Percentiles rank a stretch among this genome's conserved stretches.
These are phyloP conservation scores for Debaryomyces maramus DNA, from an alignment of 805 yeast species.

Conservation along the genomic window DNA sequence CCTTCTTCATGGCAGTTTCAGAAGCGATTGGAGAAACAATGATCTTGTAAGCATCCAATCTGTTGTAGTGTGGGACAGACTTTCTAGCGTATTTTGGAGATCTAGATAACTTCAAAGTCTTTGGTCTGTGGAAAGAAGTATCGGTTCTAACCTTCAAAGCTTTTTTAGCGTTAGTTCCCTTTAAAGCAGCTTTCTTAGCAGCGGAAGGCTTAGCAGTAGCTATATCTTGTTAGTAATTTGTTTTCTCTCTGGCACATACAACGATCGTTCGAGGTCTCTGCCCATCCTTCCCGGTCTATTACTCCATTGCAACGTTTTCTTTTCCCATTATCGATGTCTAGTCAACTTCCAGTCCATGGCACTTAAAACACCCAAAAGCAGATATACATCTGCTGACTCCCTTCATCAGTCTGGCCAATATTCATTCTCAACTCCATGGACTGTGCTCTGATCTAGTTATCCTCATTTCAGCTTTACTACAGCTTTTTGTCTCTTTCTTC, in stretches of 20 bases:
- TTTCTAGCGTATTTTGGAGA: conserved; percentile 93
- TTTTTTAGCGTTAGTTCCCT: conserved; percentile 93
- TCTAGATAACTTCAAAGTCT: conserved; percentile 92
- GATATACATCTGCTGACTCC: background rate
- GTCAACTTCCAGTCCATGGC: background rate
- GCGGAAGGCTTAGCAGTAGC: conserved; percentile 81
- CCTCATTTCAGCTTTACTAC: too few relatives aligned
- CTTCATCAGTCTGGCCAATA: too few relatives aligned
- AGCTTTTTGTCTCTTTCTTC: too few relatives aligned
- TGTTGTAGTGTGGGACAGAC: conserved; percentile 96
- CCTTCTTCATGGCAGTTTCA: conserved; percentile 99
- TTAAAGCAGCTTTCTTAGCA: conserved; percentile 98
- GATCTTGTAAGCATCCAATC: conserved; percentile 94
- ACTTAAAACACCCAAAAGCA: background rate
- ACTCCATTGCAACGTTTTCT: too few relatives aligned
- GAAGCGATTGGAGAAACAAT: conserved; percentile 94
- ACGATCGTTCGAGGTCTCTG: too few relatives aligned
- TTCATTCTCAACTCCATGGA: too few relatives aligned
- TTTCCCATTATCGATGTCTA: too few relatives aligned
- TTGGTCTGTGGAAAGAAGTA: conserved; percentile 95
- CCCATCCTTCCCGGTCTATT: too few relatives aligned
- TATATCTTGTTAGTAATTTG: conserved; percentile 27
- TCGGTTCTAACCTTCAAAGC: conserved; percentile 90
- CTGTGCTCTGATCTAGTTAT: too few relatives aligned
- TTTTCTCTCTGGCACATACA: too few relatives aligned